phyloP scores from a whole-genome alignment of 2,329 filamentous ascomycete genomes.

The Didymella pomorum region DNA sequence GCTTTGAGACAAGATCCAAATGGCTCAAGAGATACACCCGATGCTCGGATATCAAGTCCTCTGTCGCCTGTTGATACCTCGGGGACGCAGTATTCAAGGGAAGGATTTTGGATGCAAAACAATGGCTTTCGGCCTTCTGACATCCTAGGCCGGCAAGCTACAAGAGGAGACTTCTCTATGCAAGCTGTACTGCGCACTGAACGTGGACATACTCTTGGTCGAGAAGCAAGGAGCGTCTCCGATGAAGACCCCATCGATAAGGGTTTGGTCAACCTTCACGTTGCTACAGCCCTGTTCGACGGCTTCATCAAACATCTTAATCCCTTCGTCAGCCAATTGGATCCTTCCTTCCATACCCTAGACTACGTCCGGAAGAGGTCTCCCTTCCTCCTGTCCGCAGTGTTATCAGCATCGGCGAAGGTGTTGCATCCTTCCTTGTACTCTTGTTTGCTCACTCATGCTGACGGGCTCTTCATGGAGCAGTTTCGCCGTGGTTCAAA shows the following conservation, averaged over 20 bases:
- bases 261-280: slow-evolving; percentile 5
- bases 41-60: background rate
- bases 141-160: background rate
- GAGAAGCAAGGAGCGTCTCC: background rate
- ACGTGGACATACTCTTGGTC: background rate
- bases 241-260: background rate
- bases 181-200: slow-evolving; percentile 1
- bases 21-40: background rate
- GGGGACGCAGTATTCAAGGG: background rate
- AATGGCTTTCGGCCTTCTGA: slow-evolving; percentile 4
- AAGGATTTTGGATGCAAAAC: slow-evolving; percentile 2
- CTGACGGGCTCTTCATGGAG: background rate
- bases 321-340: slow-evolving; percentile 12
- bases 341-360: slow-evolving; percentile 7
- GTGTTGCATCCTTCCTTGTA: slow-evolving; percentile 1
- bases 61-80: background rate
- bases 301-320: slow-evolving; percentile 16
- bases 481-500: slow-evolving; percentile 1
- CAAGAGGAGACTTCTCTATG: slow-evolving; percentile 5
- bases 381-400: background rate
- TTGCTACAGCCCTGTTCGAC: slow-evolving; percentile 10
- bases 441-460: background rate
- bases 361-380: background rate
- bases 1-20: background rate
- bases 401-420: slow-evolving; percentile 4